Base-by-base conservation (phyloP, 345 rosid species). In the Lumnitzera littorea region DNA sequence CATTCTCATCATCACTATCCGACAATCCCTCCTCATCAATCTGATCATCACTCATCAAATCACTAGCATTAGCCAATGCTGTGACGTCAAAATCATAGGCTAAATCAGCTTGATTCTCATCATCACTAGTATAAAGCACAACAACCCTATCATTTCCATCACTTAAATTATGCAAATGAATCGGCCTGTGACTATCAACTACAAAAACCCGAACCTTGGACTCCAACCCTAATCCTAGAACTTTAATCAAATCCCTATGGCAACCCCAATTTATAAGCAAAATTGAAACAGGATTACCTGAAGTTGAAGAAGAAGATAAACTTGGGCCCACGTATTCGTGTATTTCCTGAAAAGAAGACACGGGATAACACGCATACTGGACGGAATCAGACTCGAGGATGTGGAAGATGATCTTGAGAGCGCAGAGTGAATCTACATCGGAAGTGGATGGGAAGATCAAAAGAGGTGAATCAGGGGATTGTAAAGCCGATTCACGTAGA, bases 161-260 rank as follows among this genome's bases (percentile, higher is more conserved):
- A 48, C 89, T 80, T 69, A 94, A 66, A 54, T 94, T 94, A 71
- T 82, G 92, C 82, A 94, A 72, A 76, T 94, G 99, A 70, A 90
- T 88, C 6, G 96, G 99, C 6, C 99, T 76, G 50, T 94, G 99
- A 66, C 97, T 83, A 77, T 94, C 99, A 13, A 94, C 85, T 0
- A 88, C 96, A 46, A 94, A 94, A 62, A 88, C 91, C 62, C 84
- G 71, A 12, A 74, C 86, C 4, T 70, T 62, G 0, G 86, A 68
- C 8, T 91, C 97, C 55, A 90, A 61, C 53, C 74, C 72, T 46
- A 91, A 61, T 51, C 74, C 72, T 41, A 94, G 78, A 66, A 80
- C 66, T 52, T 51, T 24, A 65, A 75, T 74, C 70, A 94, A 69
- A 74, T 94, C 97, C 50, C 92, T 80, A 67, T 94, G 96, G 68